A percentile compares a stretch with the other conserved stretches of the same genome.
Conservation (phyloP, 495 filamentous ascomycete genomes). For the Penicillium macrosclerotiorum region DNA sequence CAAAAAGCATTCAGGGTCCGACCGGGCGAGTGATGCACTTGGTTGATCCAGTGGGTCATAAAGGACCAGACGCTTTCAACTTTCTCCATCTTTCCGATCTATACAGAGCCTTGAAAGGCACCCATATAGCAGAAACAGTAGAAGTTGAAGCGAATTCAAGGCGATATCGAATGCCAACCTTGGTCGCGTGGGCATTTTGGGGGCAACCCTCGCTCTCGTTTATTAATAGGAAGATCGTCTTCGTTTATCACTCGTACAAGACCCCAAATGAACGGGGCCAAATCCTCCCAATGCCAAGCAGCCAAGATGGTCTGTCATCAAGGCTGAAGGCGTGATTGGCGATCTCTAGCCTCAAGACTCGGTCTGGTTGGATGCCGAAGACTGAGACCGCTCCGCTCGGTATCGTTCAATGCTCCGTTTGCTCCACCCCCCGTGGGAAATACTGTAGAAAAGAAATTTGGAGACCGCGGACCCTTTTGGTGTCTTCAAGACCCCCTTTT, state of each 20-base stretch:
- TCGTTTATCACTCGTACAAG: neutral
- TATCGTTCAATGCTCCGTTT: neutral
- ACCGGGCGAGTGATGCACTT: slow-evolving; percentile 18
- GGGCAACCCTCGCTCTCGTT: slow-evolving; percentile 2
- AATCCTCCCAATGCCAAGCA: neutral
- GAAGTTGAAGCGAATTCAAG: neutral
- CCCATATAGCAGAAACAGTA: neutral
- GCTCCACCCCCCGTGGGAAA: neutral
- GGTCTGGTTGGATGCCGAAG: neutral
- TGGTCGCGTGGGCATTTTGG: slow-evolving; percentile 1
- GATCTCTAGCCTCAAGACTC: neutral
- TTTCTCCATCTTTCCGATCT: neutral
- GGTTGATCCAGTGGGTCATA: slow-evolving; percentile 8
- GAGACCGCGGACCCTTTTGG: neutral
- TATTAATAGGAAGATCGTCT: neutral
- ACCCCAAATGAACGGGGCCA: neutral
- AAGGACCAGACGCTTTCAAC: neutral
- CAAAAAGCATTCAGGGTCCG: slow-evolving; percentile 29
- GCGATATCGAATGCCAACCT: neutral
- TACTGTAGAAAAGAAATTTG: neutral
- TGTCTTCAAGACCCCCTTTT: neutral
- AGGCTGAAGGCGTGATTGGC: slow-evolving; percentile 7
- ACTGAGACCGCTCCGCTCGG: neutral
- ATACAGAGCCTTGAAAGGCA: neutral
- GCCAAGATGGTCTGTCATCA: neutral